These are phyloP conservation scores for Cryptococcus jaspeensis DNA, from an alignment of 1,284 basidiomycete genomes.

Conservation along the genomic window DNA sequence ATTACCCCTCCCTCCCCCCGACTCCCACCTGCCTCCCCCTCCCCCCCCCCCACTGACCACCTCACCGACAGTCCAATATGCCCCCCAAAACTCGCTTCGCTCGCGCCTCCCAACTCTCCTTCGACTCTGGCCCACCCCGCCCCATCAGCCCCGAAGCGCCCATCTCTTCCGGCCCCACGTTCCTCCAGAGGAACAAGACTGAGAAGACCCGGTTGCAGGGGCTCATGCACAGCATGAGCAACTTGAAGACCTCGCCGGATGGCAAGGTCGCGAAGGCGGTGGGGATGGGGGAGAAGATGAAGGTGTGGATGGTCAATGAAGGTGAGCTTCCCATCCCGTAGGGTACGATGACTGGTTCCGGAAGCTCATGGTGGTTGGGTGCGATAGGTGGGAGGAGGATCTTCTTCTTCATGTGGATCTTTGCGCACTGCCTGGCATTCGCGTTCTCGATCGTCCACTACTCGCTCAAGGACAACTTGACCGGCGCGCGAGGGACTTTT, in stretches of 20 bases:
- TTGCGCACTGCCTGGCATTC: constrained; percentile 72
- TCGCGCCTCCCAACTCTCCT: constrained; percentile 20
- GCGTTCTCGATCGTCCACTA: constrained; percentile 74
- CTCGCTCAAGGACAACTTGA: constrained; percentile 70
- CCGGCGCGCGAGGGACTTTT: constrained; percentile 63
- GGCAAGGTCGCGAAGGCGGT: constrained; percentile 15
- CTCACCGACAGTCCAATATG: constrained; percentile 2
- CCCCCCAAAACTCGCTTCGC: neutral
- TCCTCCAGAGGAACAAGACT: constrained; percentile 72
- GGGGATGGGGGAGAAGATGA: constrained; percentile 55
- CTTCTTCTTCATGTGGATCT: constrained; percentile 72
- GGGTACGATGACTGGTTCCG: neutral
- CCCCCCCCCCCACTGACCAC: neutral
- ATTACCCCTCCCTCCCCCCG: neutral
- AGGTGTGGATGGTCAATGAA: constrained; percentile 87
- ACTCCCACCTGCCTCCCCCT: no score
- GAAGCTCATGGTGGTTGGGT: neutral
- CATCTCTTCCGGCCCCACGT: constrained; percentile 29
- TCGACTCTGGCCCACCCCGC: constrained; percentile 22
- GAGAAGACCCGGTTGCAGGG: constrained; percentile 75
- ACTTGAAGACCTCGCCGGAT: neutral
- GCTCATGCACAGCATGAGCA: constrained; percentile 57
- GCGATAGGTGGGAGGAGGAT: constrained; percentile 62
- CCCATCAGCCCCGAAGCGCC: constrained; percentile 2
- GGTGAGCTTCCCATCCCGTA: constrained; percentile 42